Percentiles rank a stretch among this genome's conserved stretches.
phyloP scores from a whole-genome alignment of 441 rosid species.

The Dalechampia spathulata region DNA sequence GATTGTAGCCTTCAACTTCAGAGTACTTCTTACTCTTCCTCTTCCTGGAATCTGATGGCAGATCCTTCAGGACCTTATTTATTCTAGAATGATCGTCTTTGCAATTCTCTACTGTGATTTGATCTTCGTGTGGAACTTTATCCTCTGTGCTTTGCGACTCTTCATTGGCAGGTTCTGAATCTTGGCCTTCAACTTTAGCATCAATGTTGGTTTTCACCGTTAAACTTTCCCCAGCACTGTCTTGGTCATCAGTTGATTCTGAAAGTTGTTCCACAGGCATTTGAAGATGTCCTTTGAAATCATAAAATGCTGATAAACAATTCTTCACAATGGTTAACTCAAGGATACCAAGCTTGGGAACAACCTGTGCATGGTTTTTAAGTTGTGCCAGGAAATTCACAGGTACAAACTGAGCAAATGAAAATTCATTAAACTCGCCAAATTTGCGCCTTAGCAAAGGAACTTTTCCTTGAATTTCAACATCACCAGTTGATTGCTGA shows the following conservation, averaged over 20 bases:
- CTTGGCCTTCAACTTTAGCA: conserved; percentile 9
- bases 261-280: conserved; percentile 42
- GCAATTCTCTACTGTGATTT: conserved; percentile 13
- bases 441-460: conserved; percentile 25
- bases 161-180: not conserved
- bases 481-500: conserved; percentile 12
- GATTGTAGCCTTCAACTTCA: conserved; percentile 23
- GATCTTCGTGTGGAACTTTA: conserved; percentile 9
- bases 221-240: conserved; percentile 15
- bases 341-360: conserved; percentile 34
- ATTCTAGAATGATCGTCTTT: conserved; percentile 12
- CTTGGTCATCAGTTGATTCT: conserved; percentile 24
- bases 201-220: not conserved
- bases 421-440: conserved; percentile 44
- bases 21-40: conserved; percentile 24
- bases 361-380: conserved; percentile 40
- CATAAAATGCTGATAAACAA: conserved; percentile 50
- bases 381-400: conserved; percentile 41
- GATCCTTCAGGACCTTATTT: conserved; percentile 18
- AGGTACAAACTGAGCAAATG: conserved; percentile 41
- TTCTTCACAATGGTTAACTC: conserved; percentile 38
- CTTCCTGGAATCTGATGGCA: conserved; percentile 21
- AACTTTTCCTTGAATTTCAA: conserved; percentile 9
- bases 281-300: conserved; percentile 43
- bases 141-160: conserved; percentile 6